Conservation (phyloP, 2,329 filamentous ascomycete species). For the Fusarium sterilihyphosum region DNA sequence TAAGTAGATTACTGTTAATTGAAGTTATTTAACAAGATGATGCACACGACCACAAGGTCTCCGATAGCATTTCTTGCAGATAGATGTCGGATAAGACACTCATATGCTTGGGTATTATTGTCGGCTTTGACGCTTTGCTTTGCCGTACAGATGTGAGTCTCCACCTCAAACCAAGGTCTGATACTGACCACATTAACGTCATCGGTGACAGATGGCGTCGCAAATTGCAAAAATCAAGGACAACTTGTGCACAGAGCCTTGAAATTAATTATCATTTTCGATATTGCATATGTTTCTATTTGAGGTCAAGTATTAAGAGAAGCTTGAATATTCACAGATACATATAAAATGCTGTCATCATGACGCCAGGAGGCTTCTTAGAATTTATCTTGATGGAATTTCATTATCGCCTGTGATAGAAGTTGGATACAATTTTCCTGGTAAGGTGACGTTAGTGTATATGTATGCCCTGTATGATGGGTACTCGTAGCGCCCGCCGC, state of each 20-base stretch:
- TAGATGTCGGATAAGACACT: no score
- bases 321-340: neutral
- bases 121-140: neutral
- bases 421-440: neutral
- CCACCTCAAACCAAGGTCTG: constrained; percentile 29
- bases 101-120: constrained; percentile 3
- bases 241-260: constrained; percentile 13
- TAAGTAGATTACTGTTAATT: neutral
- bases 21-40: neutral
- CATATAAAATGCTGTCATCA: constrained; percentile 7
- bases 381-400: neutral
- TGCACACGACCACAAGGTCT: neutral
- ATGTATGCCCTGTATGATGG: neutral
- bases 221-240: constrained; percentile 35
- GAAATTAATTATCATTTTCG: neutral
- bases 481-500: constrained; percentile 6
- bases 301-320: neutral
- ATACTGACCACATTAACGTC: constrained; percentile 24
- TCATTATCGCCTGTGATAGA: constrained; percentile 10
- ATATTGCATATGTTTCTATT: constrained; percentile 10
- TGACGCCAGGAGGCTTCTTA: neutral
- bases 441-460: constrained; percentile 16
- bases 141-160: neutral
- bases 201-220: constrained; percentile 30
- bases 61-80: neutral